Percentiles rank a stretch among this genome's conserved stretches.
phyloP scores from a whole-genome alignment of 805 yeast genomes.

The Metschnikowia orientalis region DNA sequence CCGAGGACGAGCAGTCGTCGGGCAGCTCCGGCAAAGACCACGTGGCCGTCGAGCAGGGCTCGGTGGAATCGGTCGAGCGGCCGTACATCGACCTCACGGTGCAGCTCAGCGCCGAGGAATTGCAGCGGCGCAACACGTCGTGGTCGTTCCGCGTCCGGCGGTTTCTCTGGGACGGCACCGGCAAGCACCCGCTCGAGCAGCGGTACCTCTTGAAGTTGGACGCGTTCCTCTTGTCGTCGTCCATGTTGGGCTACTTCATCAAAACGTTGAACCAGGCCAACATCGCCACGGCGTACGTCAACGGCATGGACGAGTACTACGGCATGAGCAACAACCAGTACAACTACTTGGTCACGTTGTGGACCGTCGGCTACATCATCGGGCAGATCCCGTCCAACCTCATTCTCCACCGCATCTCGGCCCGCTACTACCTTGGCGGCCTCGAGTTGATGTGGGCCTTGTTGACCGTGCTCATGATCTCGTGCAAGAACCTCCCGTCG shows the following conservation, averaged over 20 bases:
- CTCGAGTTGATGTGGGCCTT: slow-evolving; percentile 44
- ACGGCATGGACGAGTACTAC: slow-evolving; percentile 18
- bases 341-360: slow-evolving; percentile 15
- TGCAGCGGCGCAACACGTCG: slow-evolving; percentile 18
- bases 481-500: slow-evolving; percentile 12
- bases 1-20: slow-evolving; percentile 1
- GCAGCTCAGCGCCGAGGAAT: slow-evolving; percentile 16
- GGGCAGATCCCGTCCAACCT: slow-evolving; percentile 18
- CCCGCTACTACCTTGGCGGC: slow-evolving; percentile 42
- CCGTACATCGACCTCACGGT: slow-evolving; percentile 12
- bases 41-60: slow-evolving; percentile 3
- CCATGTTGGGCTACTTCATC: slow-evolving; percentile 19
- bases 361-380: slow-evolving; percentile 17
- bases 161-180: slow-evolving; percentile 37
- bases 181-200: slow-evolving; percentile 35
- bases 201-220: slow-evolving; percentile 33
- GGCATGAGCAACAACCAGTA: slow-evolving; percentile 16
- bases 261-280: slow-evolving; percentile 19
- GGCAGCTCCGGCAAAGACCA: slow-evolving; percentile 1
- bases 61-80: background rate
- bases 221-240: slow-evolving; percentile 21
- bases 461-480: slow-evolving; percentile 25
- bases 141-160: slow-evolving; percentile 20
- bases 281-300: slow-evolving; percentile 17
- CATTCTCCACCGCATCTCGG: slow-evolving; percentile 37